Evolutionary conservation across 371 early-diverging fungal species (phyloP).

Genomic region (Mucor indicus): DNA sequence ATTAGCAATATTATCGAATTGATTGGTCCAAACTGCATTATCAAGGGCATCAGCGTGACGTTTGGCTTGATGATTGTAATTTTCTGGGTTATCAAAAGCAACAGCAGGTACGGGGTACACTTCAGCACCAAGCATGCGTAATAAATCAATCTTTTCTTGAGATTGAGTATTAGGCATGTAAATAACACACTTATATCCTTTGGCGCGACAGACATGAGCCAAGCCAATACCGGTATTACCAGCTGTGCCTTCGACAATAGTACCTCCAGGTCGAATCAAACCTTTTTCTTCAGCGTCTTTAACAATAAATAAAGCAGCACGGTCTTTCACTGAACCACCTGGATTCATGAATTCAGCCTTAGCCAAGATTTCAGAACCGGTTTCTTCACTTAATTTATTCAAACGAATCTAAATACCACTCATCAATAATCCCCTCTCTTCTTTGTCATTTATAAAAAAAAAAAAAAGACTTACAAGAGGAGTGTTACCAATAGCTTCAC

Average conservation of each 20-base stretch:
- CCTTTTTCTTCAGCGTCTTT: conserved; percentile 92
- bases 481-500: conserved; percentile 94
- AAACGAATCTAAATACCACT: conserved; percentile 62
- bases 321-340: conserved; percentile 97
- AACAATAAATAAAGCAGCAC: conserved; percentile 91
- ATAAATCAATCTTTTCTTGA: conserved; percentile 91
- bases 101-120: conserved; percentile 89
- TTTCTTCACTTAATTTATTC: conserved; percentile 73
- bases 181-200: conserved; percentile 94
- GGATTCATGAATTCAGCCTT: conserved; percentile 99
- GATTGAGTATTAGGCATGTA: conserved; percentile 97
- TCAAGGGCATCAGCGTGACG: conserved; percentile 75
- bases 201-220: conserved; percentile 93
- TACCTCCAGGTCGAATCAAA: conserved; percentile 84
- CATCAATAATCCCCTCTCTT: no score
- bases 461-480: conserved; percentile 68
- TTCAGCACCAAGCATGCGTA: conserved; percentile 90
- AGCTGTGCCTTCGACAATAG: conserved; percentile 94
- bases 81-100: conserved; percentile 86
- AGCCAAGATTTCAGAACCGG: conserved; percentile 85
- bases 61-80: conserved; percentile 94
- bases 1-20: conserved; percentile 85
- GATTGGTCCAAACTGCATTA: conserved; percentile 96
- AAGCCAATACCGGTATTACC: conserved; percentile 97
- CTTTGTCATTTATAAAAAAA: neutral